Conservation (phyloP, 257 asterid genomes). For the Perilla frutescens region DNA sequence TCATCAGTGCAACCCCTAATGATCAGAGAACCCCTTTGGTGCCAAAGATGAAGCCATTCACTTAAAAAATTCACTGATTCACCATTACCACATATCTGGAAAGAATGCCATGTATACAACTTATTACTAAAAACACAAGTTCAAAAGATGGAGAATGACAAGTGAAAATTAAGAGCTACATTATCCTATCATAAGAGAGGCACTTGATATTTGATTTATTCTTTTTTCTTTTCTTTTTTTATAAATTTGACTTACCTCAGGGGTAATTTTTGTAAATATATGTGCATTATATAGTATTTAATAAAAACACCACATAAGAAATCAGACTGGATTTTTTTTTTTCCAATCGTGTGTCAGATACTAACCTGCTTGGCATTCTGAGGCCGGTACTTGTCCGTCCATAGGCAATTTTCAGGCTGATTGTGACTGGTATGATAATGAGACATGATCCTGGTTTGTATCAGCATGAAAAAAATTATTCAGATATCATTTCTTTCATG, state of each 20-base stretch:
- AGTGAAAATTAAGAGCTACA: conserved; percentile 15
- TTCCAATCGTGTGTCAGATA: conserved; percentile 25
- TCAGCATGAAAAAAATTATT: conserved; percentile 6
- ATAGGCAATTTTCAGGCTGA: conserved; percentile 64
- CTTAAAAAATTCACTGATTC: conserved; percentile 71
- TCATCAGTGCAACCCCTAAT: conserved; percentile 44
- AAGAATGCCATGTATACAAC: conserved; percentile 33
- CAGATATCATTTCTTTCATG: conserved; percentile 21
- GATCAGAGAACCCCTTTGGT: conserved; percentile 59
- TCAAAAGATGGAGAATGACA: conserved; percentile 16
- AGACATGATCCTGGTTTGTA: conserved; percentile 53
- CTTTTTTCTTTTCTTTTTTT: background rate
- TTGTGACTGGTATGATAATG: conserved; percentile 51
- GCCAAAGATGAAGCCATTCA: conserved; percentile 94
- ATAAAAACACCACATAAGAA: conserved; percentile 16
- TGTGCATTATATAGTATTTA: background rate
- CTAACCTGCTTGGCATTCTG: conserved; percentile 78
- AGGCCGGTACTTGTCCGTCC: conserved; percentile 95
- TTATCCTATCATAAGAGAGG: conserved; percentile 15
- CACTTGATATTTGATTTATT: background rate
- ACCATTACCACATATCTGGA: conserved; percentile 89
- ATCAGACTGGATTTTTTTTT: conserved; percentile 2
- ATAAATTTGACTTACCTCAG: background rate
- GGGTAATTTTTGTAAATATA: background rate
- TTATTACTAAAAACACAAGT: conserved; percentile 6